Percentiles rank a stretch among this genome's conserved stretches.
phyloP scores from a whole-genome alignment of 129 eudicot genomes.

The Artemisia annua region DNA sequence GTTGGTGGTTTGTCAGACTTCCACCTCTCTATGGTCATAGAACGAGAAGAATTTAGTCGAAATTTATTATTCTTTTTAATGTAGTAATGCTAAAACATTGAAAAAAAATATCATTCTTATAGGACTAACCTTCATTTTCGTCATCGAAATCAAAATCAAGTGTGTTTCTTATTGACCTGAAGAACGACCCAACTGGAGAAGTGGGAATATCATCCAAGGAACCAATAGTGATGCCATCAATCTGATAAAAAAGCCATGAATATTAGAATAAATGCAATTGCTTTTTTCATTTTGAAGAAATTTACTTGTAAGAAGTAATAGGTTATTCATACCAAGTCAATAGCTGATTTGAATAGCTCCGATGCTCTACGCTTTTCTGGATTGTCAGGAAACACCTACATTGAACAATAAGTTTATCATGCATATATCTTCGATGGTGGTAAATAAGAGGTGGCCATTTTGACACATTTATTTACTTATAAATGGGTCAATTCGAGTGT shows the following conservation, averaged over 20 bases:
- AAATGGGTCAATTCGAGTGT: not conserved
- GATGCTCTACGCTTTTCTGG: conserved; percentile 98
- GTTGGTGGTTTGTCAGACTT: conserved; percentile 78
- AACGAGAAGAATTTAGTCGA: not conserved
- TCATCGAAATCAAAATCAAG: conserved; percentile 96
- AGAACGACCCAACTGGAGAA: conserved; percentile 67
- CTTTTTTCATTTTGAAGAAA: not conserved
- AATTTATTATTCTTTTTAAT: not conserved
- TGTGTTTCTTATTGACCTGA: conserved; percentile 78
- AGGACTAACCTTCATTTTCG: conserved; percentile 83
- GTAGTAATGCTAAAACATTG: not conserved
- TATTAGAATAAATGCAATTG: not conserved
- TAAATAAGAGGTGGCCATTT: not conserved
- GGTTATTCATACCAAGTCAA: conserved; percentile 63
- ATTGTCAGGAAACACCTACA: conserved; percentile 92
- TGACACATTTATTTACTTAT: not conserved
- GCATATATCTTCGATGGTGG: not conserved
- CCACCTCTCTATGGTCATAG: conserved; percentile 76
- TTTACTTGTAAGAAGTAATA: not conserved
- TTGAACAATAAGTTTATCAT: conserved; percentile 18
- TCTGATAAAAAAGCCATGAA: conserved; percentile 39
- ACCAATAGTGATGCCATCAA: conserved; percentile 72
- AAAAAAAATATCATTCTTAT: conserved; percentile 9
- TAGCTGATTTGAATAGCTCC: conserved; percentile 75
- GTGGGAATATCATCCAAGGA: conserved; percentile 94